Conservation (phyloP, 163 green algal species). For the Picocystis sp. region DNA sequence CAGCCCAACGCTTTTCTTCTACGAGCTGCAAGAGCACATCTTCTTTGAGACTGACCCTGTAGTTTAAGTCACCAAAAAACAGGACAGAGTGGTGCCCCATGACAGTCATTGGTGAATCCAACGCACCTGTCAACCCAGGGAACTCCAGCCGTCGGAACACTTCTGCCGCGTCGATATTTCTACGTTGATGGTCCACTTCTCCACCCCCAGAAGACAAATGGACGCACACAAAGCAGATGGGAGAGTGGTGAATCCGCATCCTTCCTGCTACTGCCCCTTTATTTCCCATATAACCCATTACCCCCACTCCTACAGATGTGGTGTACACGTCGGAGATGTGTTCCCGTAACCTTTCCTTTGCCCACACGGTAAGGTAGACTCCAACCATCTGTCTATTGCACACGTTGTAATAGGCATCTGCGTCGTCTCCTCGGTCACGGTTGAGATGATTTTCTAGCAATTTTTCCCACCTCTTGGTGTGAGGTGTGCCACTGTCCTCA, state of each 20-base stretch:
- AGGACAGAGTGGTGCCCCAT: slow-evolving; percentile 34
- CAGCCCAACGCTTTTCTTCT: neutral
- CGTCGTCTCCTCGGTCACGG: slow-evolving; percentile 13
- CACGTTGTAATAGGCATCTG: slow-evolving; percentile 17
- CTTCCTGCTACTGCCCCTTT: slow-evolving; percentile 60
- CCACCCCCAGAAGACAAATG: slow-evolving; percentile 56
- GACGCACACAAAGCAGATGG: slow-evolving; percentile 38
- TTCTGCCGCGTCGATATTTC: neutral
- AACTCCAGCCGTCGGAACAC: slow-evolving; percentile 27
- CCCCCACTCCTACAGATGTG: slow-evolving; percentile 31
- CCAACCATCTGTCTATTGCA: slow-evolving; percentile 65
- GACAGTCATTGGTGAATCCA: slow-evolving; percentile 7
- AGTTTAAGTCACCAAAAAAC: slow-evolving; percentile 77
- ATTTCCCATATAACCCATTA: slow-evolving; percentile 68
- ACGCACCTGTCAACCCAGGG: neutral
- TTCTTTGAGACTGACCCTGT: slow-evolving; percentile 34
- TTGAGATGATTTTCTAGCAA: slow-evolving; percentile 31
- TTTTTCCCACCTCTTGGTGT: slow-evolving; percentile 30
- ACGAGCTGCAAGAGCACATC: slow-evolving; percentile 13
- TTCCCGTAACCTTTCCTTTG: slow-evolving; percentile 25
- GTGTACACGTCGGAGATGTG: slow-evolving; percentile 34
- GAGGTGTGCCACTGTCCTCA: no score
- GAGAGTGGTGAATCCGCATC: slow-evolving; percentile 46
- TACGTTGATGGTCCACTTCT: slow-evolving; percentile 42
- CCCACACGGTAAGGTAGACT: slow-evolving; percentile 65